A percentile compares a stretch with the other conserved stretches of the same genome.
Conservation (phyloP, 306 rosid genomes). For the Prunus mume region DNA sequence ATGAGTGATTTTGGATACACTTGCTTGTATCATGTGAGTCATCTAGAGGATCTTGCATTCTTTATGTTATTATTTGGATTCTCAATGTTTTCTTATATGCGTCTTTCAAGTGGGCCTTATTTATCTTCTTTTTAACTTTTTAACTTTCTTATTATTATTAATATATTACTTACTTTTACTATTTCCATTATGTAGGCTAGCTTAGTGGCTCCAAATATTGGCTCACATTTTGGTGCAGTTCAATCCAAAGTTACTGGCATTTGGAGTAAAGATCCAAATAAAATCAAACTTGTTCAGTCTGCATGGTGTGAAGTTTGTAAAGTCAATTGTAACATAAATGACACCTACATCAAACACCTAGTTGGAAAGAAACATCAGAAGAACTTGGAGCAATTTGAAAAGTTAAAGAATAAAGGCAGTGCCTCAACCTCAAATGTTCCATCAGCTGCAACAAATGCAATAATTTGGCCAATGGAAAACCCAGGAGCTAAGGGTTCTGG, state of each 20-base stretch:
- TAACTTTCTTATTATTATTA: neutral
- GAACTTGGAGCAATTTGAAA: constrained; percentile 39
- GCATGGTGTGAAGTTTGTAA: constrained; percentile 68
- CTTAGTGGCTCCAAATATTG: constrained; percentile 37
- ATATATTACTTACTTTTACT: neutral
- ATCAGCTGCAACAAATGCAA: constrained; percentile 1
- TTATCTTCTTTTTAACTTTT: neutral
- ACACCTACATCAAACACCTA: constrained; percentile 44
- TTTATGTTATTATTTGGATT: neutral
- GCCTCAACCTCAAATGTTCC: constrained; percentile 9
- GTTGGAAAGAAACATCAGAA: constrained; percentile 66
- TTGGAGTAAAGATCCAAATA: constrained; percentile 38
- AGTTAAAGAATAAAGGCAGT: constrained; percentile 15
- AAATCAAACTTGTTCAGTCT: constrained; percentile 42
- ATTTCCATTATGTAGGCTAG: constrained; percentile 35
- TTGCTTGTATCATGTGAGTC: neutral
- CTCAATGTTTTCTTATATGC: neutral
- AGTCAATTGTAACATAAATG: constrained; percentile 54
- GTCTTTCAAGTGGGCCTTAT: neutral
- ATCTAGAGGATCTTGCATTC: neutral
- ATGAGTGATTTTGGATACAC: neutral
- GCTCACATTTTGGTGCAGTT: constrained; percentile 41
- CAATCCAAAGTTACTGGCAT: constrained; percentile 32
- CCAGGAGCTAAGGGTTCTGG: constrained; percentile 22
- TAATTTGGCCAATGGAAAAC: constrained; percentile 48